Base-by-base conservation (phyloP, 208 protist genomes). In the Balamuthia mandrillaris region DNA sequence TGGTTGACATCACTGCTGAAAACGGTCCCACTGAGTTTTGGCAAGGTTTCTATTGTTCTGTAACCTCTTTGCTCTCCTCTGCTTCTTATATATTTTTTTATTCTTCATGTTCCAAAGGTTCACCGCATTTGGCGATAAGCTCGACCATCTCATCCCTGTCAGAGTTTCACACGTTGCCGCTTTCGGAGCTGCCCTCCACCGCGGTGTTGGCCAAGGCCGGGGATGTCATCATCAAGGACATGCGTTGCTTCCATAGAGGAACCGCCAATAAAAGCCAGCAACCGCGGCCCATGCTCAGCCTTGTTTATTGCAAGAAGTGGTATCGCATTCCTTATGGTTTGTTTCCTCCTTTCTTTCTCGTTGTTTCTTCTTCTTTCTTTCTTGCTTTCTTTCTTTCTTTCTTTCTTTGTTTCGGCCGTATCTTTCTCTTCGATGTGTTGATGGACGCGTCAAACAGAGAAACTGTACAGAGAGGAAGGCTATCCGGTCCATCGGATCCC, bases 1-100 rank as follows among this genome's bases (percentile, higher is more conserved):
- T 68, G 60, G 60, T 68, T 0, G 60, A 68, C 33, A 31, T 68
- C 29, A 68, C 60, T 0, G 35, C 60, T 5, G 60, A 68, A 31
- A 68, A 68, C 60, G 60, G 60, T 14, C 33, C 60, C 60, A 68
- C 60, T 37, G 60, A 68, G 60, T 68, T 68, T 37, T 68, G 60
- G 60, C 14, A 31, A 12, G 60, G 60, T 68, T 16, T 16, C n/a
- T n/a, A n/a, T n/a, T n/a, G n/a, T n/a, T n/a, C n/a, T n/a, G n/a
- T n/a, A n/a, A n/a, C n/a, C n/a, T n/a, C n/a, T n/a, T n/a, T n/a
- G n/a, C n/a, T n/a, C n/a, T n/a, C n/a, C n/a, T n/a, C n/a, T n/a
- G n/a, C n/a, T n/a, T n/a, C n/a, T n/a, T n/a, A n/a, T n/a, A n/a
- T n/a, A n/a, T n/a, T n/a, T n/a, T n/a, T n/a, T n/a, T n/a, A n/a